Evolutionary conservation across 306 rosid genomes (phyloP).

Genomic region (Cyamopsis tetragonoloba): DNA sequence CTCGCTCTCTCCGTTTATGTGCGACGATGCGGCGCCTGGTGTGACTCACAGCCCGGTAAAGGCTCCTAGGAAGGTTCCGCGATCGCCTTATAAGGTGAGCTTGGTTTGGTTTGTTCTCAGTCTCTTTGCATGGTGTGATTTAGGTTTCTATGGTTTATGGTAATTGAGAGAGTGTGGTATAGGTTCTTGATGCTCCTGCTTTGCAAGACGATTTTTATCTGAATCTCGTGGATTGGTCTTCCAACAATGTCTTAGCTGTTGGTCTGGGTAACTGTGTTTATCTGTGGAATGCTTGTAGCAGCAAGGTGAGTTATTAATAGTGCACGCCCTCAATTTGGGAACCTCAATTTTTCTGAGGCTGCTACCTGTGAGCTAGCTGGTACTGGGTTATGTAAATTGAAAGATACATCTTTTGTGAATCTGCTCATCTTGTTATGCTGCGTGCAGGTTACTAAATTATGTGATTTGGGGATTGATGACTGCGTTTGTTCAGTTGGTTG

Average conservation of each 20-base stretch:
- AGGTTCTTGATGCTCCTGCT: conserved; percentile 94
- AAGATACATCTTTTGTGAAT: not conserved
- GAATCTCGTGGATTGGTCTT: conserved; percentile 92
- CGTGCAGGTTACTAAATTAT: conserved; percentile 73
- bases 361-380: too few species aligned
- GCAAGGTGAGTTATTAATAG: conserved; percentile 61
- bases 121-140: not conserved
- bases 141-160: not conserved
- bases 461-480: conserved; percentile 78
- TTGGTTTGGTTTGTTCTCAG: too few species aligned
- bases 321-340: too few species aligned
- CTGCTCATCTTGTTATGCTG: not conserved
- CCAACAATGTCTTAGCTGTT: conserved; percentile 74
- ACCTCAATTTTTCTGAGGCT: too few species aligned
- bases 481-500: conserved; percentile 84
- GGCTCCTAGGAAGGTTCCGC: conserved; percentile 65
- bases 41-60: conserved; percentile 58
- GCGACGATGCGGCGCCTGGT: conserved; percentile 45
- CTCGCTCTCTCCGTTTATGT: conserved; percentile 58
- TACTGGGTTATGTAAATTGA: not conserved
- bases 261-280: conserved; percentile 84
- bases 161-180: not conserved
- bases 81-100: conserved; percentile 86
- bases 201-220: conserved; percentile 87
- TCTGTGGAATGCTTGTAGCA: conserved; percentile 86